These are phyloP conservation scores for Achaetomiella virescens DNA, from an alignment of 495 filamentous ascomycete genomes.

Conservation along the genomic window DNA sequence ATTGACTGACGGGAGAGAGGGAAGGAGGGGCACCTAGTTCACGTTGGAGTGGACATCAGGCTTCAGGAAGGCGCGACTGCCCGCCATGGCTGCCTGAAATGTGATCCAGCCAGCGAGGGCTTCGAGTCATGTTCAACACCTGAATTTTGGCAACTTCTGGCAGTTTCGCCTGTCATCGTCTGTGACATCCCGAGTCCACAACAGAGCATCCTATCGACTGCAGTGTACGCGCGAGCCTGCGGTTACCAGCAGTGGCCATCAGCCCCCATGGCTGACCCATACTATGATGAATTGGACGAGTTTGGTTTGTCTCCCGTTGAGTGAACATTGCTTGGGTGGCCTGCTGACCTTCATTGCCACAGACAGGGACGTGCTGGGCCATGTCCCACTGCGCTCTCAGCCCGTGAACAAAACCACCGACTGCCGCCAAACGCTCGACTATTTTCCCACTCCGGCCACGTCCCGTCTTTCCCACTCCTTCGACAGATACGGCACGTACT, in stretches of 20 bases:
- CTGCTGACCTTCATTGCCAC: background rate
- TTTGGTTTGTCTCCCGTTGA: slow-evolving; percentile 21
- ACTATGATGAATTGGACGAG: slow-evolving; percentile 25
- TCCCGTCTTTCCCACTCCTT: background rate
- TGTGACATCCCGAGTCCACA: too few relatives aligned
- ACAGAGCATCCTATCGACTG: too few relatives aligned
- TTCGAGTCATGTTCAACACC: background rate
- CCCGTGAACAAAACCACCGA: background rate
- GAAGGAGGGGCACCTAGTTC: too few relatives aligned
- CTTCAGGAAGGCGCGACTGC: background rate
- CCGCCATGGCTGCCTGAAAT: background rate
- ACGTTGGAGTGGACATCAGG: too few relatives aligned
- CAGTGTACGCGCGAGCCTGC: too few relatives aligned
- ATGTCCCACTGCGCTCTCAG: background rate
- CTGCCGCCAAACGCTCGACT: background rate
- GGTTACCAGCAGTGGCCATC: too few relatives aligned
- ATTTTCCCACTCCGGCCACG: slow-evolving; percentile 6
- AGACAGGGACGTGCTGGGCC: slow-evolving; percentile 21
- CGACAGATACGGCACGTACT: slow-evolving; percentile 1
- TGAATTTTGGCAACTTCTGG: background rate
- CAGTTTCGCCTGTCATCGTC: too few relatives aligned
- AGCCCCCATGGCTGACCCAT: background rate
- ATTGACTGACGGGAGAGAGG: background rate
- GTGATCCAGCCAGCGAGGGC: background rate
- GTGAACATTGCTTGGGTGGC: too few relatives aligned